Base-by-base conservation (phyloP, 139 green algal genomes). In the Raphidocelis subcapitata region DNA sequence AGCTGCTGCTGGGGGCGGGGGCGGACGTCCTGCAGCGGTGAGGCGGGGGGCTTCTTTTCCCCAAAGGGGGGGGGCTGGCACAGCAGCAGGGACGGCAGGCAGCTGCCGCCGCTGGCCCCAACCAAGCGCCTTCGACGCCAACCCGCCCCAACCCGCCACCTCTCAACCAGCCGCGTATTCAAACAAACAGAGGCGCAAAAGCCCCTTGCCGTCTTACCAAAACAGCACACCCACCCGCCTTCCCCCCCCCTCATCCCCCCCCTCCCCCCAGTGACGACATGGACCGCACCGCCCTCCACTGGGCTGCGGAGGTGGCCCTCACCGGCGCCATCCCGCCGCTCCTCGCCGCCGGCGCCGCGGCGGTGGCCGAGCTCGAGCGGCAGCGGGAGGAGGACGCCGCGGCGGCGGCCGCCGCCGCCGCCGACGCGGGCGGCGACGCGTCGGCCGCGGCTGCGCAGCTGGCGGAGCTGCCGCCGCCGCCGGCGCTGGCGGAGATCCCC, bases 281-380 rank as follows among this genome's bases (percentile, higher is more conserved):
- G 35, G 84, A 84, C 1, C 84, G 92, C 35, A 92, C 88, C 0
- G 76, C 92, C 3, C 67, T 96, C 65, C 91, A 95, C 81, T 95
- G 89, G 88, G 91, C 91, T 2, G 87, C 88, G 20, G 72, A 74
- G 55, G 65, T 80, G 8, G 88, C 89, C 1, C 72, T 87, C 2
- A 8, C 3, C 8, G 29, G 64, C 0, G 57, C 86, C 12, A 64
- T 36, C 1, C 35, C 71, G 12, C 2, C 61, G 47, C 79, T 95
- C 57, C 28, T 92, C 46, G n/a, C 59, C 12, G 79, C 49, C 0
- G 65, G 35, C 18, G 60, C 46, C 10, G 44, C 26, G 36, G 20
- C 49, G 33, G 35, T 55, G 29, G 52, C 47, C 49, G 21, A 8
- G 36, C 69, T 35, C 26, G 20, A 31, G 76, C 18, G 15, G 46